Evolutionary conservation across 192 early-diverging fungal genomes (phyloP).

Genomic region (Podila horticola): DNA sequence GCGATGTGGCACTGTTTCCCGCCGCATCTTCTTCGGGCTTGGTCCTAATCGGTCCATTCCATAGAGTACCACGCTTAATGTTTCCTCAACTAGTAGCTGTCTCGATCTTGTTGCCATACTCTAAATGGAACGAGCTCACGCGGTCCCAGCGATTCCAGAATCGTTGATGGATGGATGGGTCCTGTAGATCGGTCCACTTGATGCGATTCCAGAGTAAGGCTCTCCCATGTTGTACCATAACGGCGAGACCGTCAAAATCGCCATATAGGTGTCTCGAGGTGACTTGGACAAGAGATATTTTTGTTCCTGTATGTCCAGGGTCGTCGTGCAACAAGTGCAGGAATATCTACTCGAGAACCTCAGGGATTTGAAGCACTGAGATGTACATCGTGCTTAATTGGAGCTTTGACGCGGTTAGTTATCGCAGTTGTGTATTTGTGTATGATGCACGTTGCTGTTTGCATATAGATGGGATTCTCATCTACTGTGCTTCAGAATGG

Average conservation of each 20-base stretch:
- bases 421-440: no score
- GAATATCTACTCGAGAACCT: constrained; percentile 23
- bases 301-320: constrained; percentile 2
- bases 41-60: no score
- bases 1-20: background rate
- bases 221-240: constrained; percentile 23
- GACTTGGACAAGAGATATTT: background rate
- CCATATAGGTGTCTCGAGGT: background rate
- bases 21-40: background rate
- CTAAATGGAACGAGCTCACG: constrained; percentile 5
- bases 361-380: constrained; percentile 13
- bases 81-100: background rate
- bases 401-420: no score
- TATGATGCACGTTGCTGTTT: no score
- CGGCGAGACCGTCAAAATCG: constrained; percentile 20
- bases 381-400: background rate
- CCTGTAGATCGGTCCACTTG: background rate
- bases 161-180: background rate
- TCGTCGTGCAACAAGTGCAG: constrained; percentile 9
- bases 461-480: no score
- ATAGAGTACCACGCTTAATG: no score
- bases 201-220: background rate
- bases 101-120: constrained; percentile 18
- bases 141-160: constrained; percentile 13
- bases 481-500: no score